These are phyloP conservation scores for Xerocomus brunneocitrinus DNA, from an alignment of 768 basidiomycete species.

Conservation along the genomic window DNA sequence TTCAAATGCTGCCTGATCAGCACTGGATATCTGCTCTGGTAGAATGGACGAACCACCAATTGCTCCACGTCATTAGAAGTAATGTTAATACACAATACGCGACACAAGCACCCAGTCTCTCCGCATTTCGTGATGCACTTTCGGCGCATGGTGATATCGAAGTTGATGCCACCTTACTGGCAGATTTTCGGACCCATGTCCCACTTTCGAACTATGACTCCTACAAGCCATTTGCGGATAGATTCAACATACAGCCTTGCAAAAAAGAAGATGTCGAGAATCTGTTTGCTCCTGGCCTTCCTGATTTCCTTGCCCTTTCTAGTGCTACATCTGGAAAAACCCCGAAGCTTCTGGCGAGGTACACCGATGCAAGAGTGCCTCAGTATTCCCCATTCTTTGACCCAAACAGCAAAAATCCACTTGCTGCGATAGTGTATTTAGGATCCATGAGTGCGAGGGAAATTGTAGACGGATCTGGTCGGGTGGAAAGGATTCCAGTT, in stretches of 20 bases:
- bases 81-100: background rate
- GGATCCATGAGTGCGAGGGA: background rate
- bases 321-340: constrained; percentile 3
- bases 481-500: background rate
- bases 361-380: background rate
- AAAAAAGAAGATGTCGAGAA: background rate
- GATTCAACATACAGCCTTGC: constrained; percentile 3
- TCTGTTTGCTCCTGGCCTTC: background rate
- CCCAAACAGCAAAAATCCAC: background rate
- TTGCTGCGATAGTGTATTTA: background rate
- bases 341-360: constrained; percentile 2
- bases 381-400: background rate
- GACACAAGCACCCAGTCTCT: background rate
- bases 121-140: background rate
- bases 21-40: background rate
- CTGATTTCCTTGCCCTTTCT: background rate
- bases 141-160: background rate
- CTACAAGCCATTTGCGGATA: constrained; percentile 3
- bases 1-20: background rate
- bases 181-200: background rate
- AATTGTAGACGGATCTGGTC: background rate
- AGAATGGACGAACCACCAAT: background rate
- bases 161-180: background rate
- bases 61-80: background rate
- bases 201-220: constrained; percentile 1